Base-by-base conservation (phyloP, 139 green algal genomes). In the Astrephomene gubernaculifera region DNA sequence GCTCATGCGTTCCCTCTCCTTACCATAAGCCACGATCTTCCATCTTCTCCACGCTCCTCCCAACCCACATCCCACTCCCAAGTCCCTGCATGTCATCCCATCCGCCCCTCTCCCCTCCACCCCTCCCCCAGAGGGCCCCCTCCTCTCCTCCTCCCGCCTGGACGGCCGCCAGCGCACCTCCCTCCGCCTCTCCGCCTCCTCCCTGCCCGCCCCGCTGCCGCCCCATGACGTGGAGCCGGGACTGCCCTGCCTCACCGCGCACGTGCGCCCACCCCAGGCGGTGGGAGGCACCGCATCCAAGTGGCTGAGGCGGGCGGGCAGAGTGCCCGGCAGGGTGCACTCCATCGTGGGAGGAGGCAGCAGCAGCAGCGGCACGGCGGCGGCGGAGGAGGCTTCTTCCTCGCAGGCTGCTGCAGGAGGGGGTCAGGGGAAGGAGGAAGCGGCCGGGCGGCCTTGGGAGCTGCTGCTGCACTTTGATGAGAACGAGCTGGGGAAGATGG, bases 391-490 rank as follows among this genome's bases (percentile, higher is more conserved):
- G 17, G 49, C 49, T 25, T 12, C 17, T 57, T 17, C 12, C 17
- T 12, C 12, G 49, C 12, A 17, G 49, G 17, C 12, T 17, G 49
- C 49, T 17, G 49, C 12, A 57, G 49, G 49, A 17, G 49, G 49
- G 12, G 49, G 49, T 17, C n/a, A n/a, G 49, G 12, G 12, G 49
- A 17, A 57, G 49, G 49, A 57, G 49, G 49, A 57, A 17, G 43
- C 43, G 70, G 41, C 27, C 25, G 43, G 70, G 70, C 8, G 49
- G 70, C 43, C 14, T 61, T 61, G 41, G 27, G 76, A 71, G 39
- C 43, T 87, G 33, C 73, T 75, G 27, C 27, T 87, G 41, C 82
- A 87, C 52, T 67, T 81, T 21, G 61, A 54, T 4, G 75, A 79
- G 41, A 35, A 22, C 22, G 82, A 87, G 22, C 19, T 80, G 21